Base-by-base conservation (phyloP, 495 filamentous ascomycete genomes). In the Hyaloscypha finlandica region DNA sequence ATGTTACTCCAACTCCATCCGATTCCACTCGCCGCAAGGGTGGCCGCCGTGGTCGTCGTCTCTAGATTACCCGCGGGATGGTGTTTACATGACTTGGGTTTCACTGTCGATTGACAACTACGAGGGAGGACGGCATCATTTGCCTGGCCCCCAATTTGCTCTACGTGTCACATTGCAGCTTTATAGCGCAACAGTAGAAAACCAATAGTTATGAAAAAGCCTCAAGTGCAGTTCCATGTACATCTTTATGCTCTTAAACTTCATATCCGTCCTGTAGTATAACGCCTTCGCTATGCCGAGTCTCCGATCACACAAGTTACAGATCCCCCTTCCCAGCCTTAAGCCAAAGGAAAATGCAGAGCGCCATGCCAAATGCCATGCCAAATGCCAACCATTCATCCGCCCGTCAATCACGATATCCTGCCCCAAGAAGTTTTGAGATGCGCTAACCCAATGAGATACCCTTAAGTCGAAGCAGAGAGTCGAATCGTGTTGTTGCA, bases 1-100 rank as follows among this genome's bases (percentile, higher is more conserved):
- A 99, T 81, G 95, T 99, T 67, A 99, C 95, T 72, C 95, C 95
- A 70, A 98, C 95, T 42, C 95, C 95, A 71, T 98, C 95, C 79
- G 95, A 99, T 84, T 94, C 90, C 80, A 99, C 95, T 73, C 92
- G 95, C 81, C 91, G 94, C 81, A 99, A 99, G 90, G 95, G 95
- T 84, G 95, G 95, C 96, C 92, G 95, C 82, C 94, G 95, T 90
- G 95, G 95, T 97, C 95, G 95, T 83, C 94, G 95, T 94, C 89
- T 99, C 80, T 98, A 70, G 68, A 72, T 74, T 73, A 59, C 76
- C 71, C 74, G 20, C 20, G 33, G 65, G 11, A 45, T 66, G 29
- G 39, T 57, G 37, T 59, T 63, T 29, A 29, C 59, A 65, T 75
- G 73, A 76, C 75, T 74, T 78, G 81, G 75, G 79, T 76, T 81